Conservation (phyloP, 2,329 filamentous ascomycete species). For the Albifimbria verrucaria region DNA sequence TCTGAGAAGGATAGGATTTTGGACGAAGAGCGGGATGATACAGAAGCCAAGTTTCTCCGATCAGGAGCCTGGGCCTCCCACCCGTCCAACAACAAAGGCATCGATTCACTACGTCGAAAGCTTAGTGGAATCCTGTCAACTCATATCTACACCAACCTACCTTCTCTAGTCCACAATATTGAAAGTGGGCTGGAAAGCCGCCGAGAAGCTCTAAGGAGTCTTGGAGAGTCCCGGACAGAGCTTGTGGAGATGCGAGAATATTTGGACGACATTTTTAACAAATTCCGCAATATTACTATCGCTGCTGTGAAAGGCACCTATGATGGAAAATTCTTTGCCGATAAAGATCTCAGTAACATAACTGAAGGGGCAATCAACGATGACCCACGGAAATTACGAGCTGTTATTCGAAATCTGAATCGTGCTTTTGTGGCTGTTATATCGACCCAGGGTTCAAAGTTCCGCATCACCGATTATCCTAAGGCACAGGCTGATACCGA, state of each 20-base stretch:
- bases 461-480: slow-evolving; percentile 9
- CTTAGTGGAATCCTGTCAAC: slow-evolving; percentile 28
- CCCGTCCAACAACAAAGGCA: slow-evolving; percentile 25
- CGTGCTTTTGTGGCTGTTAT: slow-evolving; percentile 25
- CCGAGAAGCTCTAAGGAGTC: slow-evolving; percentile 11
- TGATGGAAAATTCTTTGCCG: slow-evolving; percentile 33
- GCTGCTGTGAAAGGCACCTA: slow-evolving; percentile 27
- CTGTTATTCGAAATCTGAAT: slow-evolving; percentile 26
- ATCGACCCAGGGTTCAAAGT: slow-evolving; percentile 16
- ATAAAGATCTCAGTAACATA: neutral
- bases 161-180: slow-evolving; percentile 21
- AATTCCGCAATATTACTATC: slow-evolving; percentile 28
- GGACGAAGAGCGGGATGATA: slow-evolving; percentile 23
- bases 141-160: slow-evolving; percentile 24
- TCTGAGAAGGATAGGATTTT: neutral
- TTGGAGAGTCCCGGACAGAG: slow-evolving; percentile 17
- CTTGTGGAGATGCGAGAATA: slow-evolving; percentile 25
- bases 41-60: slow-evolving; percentile 29
- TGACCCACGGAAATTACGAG: slow-evolving; percentile 22
- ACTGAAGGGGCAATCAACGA: slow-evolving; percentile 7
- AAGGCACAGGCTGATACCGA: neutral
- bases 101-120: slow-evolving; percentile 28
- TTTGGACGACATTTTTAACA: slow-evolving; percentile 30
- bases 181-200: slow-evolving; percentile 17
- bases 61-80: slow-evolving; percentile 21